Evolutionary conservation across 225 moss, liverwort and hornwort species (phyloP), one percentile per base, ranked within the genome.

Genomic region (Sphagnum contortum): DNA sequence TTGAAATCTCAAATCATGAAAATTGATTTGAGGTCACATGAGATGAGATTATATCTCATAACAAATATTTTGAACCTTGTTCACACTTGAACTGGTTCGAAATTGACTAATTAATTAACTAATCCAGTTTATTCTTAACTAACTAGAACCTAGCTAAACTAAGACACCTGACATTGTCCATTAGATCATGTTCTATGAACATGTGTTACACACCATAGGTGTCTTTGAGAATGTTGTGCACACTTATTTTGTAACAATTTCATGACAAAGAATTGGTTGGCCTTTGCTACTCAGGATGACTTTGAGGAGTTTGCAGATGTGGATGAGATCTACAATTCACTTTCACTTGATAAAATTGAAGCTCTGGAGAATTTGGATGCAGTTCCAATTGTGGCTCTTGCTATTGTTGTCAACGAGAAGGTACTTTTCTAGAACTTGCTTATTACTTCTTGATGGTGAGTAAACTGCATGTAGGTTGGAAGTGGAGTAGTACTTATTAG

Each of bases 341-440:
- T 96, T 63, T 90, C 92, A 54, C 87, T 90, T 12, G 95, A 96
- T 65, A 96, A 96, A 69, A 90, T 96, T 69, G 95, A 96, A 73
- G 95, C 90, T 59, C 64, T 92, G 73, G 89, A 92, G 77, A 76
- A 77, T 60, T 56, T 92, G 64, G 95, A 96, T 74, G 86, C 89
- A 54, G 81, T 86, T 73, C 86, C 89, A 57, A 74, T 80, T 66
- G 75, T 96, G 74, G 71, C 90, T 61, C 82, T 88, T 71, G 75
- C 83, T 48, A 78, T 83, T 70, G 65, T 89, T 66, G 82, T 78
- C 63, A 96, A 92, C 77, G 95, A 96, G 65, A 96, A 96, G 95
- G 95, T 92, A 67, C 45, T 29, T n/a, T 29, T 29, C 29, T 29
- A 29, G 29, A 29, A 29, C 29, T 29, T 29, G 29, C 29, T 29